Percentiles rank a stretch among this genome's conserved stretches.
These are phyloP conservation scores for Ustilago vetiveriae DNA, from an alignment of 1,284 basidiomycete species.

Conservation along the genomic window DNA sequence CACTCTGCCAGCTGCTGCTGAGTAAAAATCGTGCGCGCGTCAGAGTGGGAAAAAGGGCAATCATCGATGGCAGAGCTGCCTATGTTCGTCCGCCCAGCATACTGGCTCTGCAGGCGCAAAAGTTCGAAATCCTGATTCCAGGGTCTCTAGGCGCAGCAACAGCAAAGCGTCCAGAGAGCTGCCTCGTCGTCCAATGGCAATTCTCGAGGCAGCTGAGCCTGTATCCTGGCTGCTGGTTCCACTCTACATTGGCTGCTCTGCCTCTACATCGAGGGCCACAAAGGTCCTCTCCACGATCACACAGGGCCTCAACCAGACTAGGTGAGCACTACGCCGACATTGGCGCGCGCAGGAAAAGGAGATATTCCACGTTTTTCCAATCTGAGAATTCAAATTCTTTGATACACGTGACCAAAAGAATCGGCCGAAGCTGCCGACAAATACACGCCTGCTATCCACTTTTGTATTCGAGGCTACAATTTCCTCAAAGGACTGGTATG, in stretches of 20 bases:
- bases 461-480: background rate
- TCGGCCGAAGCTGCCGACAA: conserved; percentile 2
- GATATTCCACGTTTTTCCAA: too few species aligned
- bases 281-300: background rate
- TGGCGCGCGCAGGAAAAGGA: conserved; percentile 1
- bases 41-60: background rate
- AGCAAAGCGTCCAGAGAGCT: background rate
- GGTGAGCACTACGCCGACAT: too few species aligned
- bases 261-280: too few species aligned
- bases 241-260: background rate
- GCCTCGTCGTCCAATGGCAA: background rate
- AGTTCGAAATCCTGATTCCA: background rate
- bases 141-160: too few species aligned
- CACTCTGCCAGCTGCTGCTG: conserved; percentile 4
- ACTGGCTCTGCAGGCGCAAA: background rate
- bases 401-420: background rate
- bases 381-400: background rate
- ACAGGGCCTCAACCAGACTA: background rate
- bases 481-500: background rate
- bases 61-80: background rate
- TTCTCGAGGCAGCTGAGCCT: background rate
- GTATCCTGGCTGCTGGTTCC: background rate
- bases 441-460: background rate
- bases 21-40: background rate
- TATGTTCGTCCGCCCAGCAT: background rate